A percentile compares a stretch with the other conserved stretches of the same genome.
Conservation (phyloP, 805 yeast species). For the Saturnispora dispora region DNA sequence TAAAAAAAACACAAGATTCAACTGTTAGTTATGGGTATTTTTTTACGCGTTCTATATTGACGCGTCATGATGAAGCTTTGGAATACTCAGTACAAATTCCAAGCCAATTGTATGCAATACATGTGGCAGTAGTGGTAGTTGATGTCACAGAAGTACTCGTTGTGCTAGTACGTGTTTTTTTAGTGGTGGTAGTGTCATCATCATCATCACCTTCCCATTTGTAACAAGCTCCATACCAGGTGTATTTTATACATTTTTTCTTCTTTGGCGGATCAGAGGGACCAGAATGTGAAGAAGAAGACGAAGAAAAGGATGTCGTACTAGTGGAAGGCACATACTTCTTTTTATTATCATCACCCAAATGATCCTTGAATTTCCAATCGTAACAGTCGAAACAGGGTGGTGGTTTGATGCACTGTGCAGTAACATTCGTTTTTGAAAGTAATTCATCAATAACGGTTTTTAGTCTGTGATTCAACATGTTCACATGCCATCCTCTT, state of each 20-base stretch:
- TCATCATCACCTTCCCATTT: conserved; percentile 27
- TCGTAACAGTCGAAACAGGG: conserved; percentile 87
- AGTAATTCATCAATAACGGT: conserved; percentile 81
- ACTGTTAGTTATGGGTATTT: background rate
- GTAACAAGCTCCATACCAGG: conserved; percentile 55
- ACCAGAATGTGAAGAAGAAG: background rate
- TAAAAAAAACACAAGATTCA: background rate
- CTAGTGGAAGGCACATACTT: conserved; percentile 22
- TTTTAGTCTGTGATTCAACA: conserved; percentile 83
- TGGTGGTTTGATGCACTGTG: conserved; percentile 63
- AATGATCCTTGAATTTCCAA: conserved; percentile 66
- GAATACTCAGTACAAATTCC: conserved; percentile 11
- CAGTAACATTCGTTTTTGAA: conserved; percentile 62
- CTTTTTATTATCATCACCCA: conserved; percentile 24
- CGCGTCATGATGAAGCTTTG: conserved; percentile 3
- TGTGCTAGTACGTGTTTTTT: background rate
- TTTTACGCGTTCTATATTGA: background rate
- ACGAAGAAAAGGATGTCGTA: conserved; percentile 1
- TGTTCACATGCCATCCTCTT: conserved; percentile 81
- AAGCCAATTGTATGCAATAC: conserved; percentile 14
- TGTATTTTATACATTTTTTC: conserved; percentile 42
- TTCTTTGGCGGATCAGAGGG: conserved; percentile 25
- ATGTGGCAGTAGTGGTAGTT: conserved; percentile 2
- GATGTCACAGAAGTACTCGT: background rate
- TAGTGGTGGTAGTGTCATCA: conserved; percentile 6